These are phyloP conservation scores for Psilocybe azurescens DNA, from an alignment of 768 basidiomycete species.

Conservation along the genomic window DNA sequence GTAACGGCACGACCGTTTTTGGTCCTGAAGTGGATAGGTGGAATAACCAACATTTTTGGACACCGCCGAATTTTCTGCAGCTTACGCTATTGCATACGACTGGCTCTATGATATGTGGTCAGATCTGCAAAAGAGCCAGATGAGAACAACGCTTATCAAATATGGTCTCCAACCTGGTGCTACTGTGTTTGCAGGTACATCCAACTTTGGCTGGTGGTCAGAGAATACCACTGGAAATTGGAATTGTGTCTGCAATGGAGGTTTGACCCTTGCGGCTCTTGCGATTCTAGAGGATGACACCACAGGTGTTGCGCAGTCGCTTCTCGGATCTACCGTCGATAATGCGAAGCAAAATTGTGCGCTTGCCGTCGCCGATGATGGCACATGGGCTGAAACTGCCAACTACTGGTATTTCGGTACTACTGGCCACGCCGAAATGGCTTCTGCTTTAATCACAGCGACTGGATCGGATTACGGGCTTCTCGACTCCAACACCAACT, in stretches of 20 bases:
- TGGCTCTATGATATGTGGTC: conserved; percentile 93
- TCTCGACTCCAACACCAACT: conserved; percentile 71
- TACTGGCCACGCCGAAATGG: conserved; percentile 89
- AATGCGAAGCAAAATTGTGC: conserved; percentile 85
- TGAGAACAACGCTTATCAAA: conserved; percentile 74
- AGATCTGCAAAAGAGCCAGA: conserved; percentile 67
- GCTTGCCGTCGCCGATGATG: conserved; percentile 65
- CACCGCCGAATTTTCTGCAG: conserved; percentile 85
- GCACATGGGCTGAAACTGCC: conserved; percentile 92
- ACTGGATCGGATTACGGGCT: conserved; percentile 86
- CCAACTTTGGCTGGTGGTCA: conserved; percentile 80
- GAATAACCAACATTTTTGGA: conserved; percentile 95
- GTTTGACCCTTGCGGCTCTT: conserved; percentile 86
- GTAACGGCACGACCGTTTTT: conserved; percentile 68
- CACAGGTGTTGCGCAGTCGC: conserved; percentile 67
- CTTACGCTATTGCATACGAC: conserved; percentile 93
- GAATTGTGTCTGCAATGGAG: conserved; percentile 97
- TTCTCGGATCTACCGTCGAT: conserved; percentile 71
- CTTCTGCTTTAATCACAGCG: conserved; percentile 80
- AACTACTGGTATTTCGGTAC: conserved; percentile 98
- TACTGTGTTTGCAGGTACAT: conserved; percentile 46
- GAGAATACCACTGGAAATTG: conserved; percentile 84
- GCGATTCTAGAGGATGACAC: conserved; percentile 88
- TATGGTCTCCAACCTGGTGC: conserved; percentile 79
- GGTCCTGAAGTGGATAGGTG: conserved; percentile 73